Conservation (phyloP, 2,329 filamentous ascomycete genomes). For the Simplicillium aogashimaense region DNA sequence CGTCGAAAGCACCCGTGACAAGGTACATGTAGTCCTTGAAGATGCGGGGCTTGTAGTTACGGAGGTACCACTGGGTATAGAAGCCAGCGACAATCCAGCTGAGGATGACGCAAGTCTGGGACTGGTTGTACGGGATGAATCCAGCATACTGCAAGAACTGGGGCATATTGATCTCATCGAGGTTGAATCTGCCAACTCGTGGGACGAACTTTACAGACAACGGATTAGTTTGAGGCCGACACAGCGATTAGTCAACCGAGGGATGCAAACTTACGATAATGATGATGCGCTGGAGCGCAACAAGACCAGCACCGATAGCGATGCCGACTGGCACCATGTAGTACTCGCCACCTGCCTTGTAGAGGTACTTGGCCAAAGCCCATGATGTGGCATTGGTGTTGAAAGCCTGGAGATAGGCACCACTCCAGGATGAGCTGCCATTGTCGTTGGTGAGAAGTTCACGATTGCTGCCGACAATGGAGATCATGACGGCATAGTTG, state of each 20-base stretch:
- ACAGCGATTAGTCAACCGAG: no score
- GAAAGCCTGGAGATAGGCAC: constrained; percentile 37
- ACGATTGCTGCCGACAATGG: constrained; percentile 38
- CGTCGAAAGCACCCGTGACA: constrained; percentile 42
- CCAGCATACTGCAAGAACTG: constrained; percentile 45
- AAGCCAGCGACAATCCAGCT: constrained; percentile 34
- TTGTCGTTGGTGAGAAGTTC: constrained; percentile 32
- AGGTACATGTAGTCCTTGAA: constrained; percentile 46
- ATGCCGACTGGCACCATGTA: constrained; percentile 39
- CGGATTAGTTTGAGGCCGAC: constrained; percentile 1
- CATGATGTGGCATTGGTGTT: constrained; percentile 37
- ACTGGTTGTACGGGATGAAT: constrained; percentile 43
- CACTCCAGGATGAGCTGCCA: constrained; percentile 42
- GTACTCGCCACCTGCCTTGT: constrained; percentile 32
- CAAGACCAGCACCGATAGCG: constrained; percentile 32
- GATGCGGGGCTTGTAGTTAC: constrained; percentile 39
- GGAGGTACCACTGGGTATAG: constrained; percentile 40
- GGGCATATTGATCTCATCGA: constrained; percentile 37
- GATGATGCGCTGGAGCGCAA: constrained; percentile 33
- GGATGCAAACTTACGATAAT: constrained; percentile 26
- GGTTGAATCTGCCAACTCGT: constrained; percentile 29
- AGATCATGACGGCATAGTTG: constrained; percentile 46
- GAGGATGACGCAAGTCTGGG: constrained; percentile 44
- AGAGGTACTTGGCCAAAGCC: constrained; percentile 44
- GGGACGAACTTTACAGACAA: constrained; percentile 28